Evolutionary conservation across 78 protist species (phyloP).

Genomic region (Cavenderia fasciculata): DNA sequence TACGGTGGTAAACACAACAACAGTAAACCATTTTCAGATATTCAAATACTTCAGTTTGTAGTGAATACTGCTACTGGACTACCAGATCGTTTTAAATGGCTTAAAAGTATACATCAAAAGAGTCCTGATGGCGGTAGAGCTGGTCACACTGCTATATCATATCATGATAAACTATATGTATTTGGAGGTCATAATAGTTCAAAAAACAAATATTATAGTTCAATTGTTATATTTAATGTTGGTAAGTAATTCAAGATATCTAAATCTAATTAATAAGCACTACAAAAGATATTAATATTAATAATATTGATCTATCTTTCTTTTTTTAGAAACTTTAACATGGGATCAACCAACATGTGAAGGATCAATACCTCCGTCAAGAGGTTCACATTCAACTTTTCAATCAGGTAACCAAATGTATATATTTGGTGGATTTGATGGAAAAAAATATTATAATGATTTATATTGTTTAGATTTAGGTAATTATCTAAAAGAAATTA

Average conservation of each 20-base stretch:
- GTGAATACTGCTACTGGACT: neutral
- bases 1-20: slow-evolving; percentile 52
- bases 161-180: slow-evolving; percentile 8
- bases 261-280: too few species aligned
- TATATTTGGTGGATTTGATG: slow-evolving; percentile 75
- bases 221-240: slow-evolving; percentile 1
- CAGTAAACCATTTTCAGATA: slow-evolving; percentile 62
- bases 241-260: too few species aligned
- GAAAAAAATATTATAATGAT: slow-evolving; percentile 71
- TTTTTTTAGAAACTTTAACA: slow-evolving; percentile 2
- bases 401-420: slow-evolving; percentile 20
- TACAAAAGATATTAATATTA: neutral
- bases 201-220: slow-evolving; percentile 59
- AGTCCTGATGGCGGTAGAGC: slow-evolving; percentile 65
- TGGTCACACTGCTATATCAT: slow-evolving; percentile 50
- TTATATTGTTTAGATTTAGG: slow-evolving; percentile 46
- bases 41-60: slow-evolving; percentile 9
- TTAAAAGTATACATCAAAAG: neutral
- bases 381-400: slow-evolving; percentile 65
- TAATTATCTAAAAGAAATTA: neutral
- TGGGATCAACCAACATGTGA: slow-evolving; percentile 68
- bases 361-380: slow-evolving; percentile 32
- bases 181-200: slow-evolving; percentile 69
- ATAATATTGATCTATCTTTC: neutral
- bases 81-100: slow-evolving; percentile 1